Conservation (phyloP, 352 stramenopile genomes). For the Aphanomyces astaci region DNA sequence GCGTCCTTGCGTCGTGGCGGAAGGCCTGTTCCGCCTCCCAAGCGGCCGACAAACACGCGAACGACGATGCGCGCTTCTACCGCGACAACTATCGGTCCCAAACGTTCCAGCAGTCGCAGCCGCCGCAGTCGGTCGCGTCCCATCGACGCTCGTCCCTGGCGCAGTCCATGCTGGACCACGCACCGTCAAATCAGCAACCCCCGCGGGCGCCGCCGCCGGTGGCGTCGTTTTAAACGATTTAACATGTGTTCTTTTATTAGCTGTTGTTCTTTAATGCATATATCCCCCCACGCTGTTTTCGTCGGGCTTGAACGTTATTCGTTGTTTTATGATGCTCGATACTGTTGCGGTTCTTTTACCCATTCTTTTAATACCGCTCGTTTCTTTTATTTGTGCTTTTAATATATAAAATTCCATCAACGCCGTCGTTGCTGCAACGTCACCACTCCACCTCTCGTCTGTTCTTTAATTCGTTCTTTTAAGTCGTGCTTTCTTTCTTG, state of each 20-base stretch:
- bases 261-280: neutral
- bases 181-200: neutral
- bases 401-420: too few species aligned
- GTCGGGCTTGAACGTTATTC: too few species aligned
- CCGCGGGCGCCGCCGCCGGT: neutral
- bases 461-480: neutral
- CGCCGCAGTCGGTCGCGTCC: neutral
- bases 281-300: neutral
- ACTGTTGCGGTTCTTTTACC: too few species aligned
- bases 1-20: neutral
- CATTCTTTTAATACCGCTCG: too few species aligned
- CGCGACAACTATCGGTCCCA: conserved; percentile 21
- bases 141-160: neutral
- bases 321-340: too few species aligned
- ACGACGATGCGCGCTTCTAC: conserved; percentile 20
- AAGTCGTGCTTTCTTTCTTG: neutral
- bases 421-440: too few species aligned
- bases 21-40: neutral
- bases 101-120: neutral
- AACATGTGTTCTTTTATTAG: neutral
- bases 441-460: too few species aligned
- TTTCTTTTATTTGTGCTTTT: neutral
- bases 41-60: neutral
- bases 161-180: neutral
- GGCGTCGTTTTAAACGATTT: neutral